Percentiles rank a stretch among this genome's conserved stretches.
Evolutionary conservation across 2,329 filamentous ascomycete genomes (phyloP).

Genomic region (Xenoacremonium recifei): DNA sequence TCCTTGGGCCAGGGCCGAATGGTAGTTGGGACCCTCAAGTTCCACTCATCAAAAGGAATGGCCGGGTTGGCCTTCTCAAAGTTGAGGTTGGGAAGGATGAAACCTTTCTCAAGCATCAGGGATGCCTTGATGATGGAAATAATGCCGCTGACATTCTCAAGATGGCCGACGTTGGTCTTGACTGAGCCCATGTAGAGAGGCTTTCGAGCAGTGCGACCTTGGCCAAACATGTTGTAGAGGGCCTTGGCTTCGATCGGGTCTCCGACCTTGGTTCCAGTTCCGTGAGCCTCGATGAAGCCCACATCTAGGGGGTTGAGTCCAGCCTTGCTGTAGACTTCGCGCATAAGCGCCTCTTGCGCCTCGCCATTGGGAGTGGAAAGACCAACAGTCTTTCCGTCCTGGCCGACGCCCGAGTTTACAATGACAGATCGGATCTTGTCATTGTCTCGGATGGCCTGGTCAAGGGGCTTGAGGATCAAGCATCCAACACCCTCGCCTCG

Average conservation of each 20-base stretch:
- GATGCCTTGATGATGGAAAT: slow-evolving; percentile 25
- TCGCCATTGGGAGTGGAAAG: not conserved
- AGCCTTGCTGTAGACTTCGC: slow-evolving; percentile 25
- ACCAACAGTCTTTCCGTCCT: slow-evolving; percentile 41
- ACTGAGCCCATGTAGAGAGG: slow-evolving; percentile 26
- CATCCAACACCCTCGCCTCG: slow-evolving; percentile 27
- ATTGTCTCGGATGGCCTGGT: slow-evolving; percentile 42
- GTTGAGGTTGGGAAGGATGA: slow-evolving; percentile 23
- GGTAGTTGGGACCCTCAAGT: slow-evolving; percentile 7
- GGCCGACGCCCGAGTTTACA: slow-evolving; percentile 20
- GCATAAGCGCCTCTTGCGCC: slow-evolving; percentile 23
- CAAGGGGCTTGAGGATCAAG: slow-evolving; percentile 50
- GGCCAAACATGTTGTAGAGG: not conserved
- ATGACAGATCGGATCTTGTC: slow-evolving; percentile 38
- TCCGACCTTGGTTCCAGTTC: slow-evolving; percentile 13
- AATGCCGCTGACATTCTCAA: slow-evolving; percentile 22
- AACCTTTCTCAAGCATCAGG: slow-evolving; percentile 18
- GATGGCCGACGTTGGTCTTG: slow-evolving; percentile 43
- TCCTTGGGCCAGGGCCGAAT: slow-evolving; percentile 30
- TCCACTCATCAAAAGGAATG: slow-evolving; percentile 25
- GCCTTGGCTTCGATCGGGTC: slow-evolving; percentile 9
- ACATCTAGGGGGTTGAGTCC: slow-evolving; percentile 22
- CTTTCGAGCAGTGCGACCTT: no score
- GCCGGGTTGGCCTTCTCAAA: slow-evolving; percentile 17
- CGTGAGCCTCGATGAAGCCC: slow-evolving; percentile 32